Conservation (phyloP, 2,329 filamentous ascomycete genomes). For the Diaporthe nobilis region DNA sequence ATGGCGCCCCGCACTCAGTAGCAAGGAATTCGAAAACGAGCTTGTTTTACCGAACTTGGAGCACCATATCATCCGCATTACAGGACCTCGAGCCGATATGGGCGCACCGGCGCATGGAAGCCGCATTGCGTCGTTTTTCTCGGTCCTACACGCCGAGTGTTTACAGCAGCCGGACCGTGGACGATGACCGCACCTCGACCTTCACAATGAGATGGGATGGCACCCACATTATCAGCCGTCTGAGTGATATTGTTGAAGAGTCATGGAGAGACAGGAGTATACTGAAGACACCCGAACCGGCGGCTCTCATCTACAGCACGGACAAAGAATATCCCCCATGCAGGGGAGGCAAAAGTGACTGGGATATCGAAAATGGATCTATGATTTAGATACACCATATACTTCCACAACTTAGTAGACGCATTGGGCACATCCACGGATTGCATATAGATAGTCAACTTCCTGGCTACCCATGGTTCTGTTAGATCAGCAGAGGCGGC, state of each 20-base stretch:
- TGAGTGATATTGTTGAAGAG: constrained; percentile 13
- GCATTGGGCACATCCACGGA: too few species aligned
- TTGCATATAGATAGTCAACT: neutral
- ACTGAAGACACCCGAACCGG: neutral
- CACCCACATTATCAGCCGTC: neutral
- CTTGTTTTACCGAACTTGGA: neutral
- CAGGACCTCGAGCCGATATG: neutral
- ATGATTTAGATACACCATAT: neutral
- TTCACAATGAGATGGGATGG: neutral
- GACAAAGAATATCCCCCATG: neutral
- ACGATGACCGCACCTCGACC: neutral
- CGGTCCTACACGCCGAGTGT: neutral
- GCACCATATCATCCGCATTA: neutral
- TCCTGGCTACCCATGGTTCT: neutral
- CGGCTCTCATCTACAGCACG: neutral
- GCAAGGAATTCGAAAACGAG: neutral
- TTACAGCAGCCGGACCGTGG: neutral
- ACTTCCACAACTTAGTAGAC: neutral
- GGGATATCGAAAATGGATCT: constrained; percentile 12
- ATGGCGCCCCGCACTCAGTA: neutral
- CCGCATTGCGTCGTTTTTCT: too few species aligned
- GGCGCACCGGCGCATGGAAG: neutral
- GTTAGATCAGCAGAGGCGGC: neutral
- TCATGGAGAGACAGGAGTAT: constrained; percentile 17
- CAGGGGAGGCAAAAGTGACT: neutral